Percentiles rank a stretch among this genome's conserved stretches.
These are phyloP conservation scores for Rubroboletus pulcherrimus DNA, from an alignment of 768 basidiomycete genomes.

Conservation along the genomic window DNA sequence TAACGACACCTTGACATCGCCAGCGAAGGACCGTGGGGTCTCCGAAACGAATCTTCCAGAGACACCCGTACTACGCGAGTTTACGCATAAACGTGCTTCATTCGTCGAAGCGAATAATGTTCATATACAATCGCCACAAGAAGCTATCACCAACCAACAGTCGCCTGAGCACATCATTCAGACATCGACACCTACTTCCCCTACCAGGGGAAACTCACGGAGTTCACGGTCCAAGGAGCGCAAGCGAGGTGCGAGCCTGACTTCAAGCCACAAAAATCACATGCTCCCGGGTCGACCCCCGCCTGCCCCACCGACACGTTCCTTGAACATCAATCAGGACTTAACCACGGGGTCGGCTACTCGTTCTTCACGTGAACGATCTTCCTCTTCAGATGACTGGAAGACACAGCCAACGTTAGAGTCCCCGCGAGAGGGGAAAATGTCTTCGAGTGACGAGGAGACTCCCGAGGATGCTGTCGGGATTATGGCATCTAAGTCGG, in stretches of 20 bases:
- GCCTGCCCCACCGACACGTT: conserved; percentile 1
- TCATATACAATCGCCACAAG: conserved; percentile 29
- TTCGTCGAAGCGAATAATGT: conserved; percentile 48
- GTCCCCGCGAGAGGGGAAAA: conserved; percentile 27
- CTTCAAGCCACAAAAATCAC: conserved; percentile 9
- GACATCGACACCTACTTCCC: conserved; percentile 18
- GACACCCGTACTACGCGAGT: conserved; percentile 58
- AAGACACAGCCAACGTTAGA: conserved; percentile 36
- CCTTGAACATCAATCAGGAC: conserved; percentile 11
- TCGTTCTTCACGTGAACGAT: conserved; percentile 12
- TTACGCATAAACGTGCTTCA: conserved; percentile 71
- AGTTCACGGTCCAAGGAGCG: conserved; percentile 38
- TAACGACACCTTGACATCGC: conserved; percentile 37
- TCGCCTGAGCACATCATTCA: conserved; percentile 3
- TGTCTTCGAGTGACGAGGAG: conserved; percentile 56
- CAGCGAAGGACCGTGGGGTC: conserved; percentile 15
- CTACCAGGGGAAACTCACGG: conserved; percentile 15
- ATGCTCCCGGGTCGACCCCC: conserved; percentile 3
- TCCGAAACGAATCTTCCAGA: conserved; percentile 22
- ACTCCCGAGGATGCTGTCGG: conserved; percentile 47
- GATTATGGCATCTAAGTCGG: conserved; percentile 20
- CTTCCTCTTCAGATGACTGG: conserved; percentile 46
- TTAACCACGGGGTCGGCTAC: not conserved
- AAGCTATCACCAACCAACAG: conserved; percentile 30
- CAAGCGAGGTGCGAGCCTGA: conserved; percentile 10